These are phyloP conservation scores for Mikania micrantha DNA, from an alignment of 129 eudicot genomes.

Conservation along the genomic window DNA sequence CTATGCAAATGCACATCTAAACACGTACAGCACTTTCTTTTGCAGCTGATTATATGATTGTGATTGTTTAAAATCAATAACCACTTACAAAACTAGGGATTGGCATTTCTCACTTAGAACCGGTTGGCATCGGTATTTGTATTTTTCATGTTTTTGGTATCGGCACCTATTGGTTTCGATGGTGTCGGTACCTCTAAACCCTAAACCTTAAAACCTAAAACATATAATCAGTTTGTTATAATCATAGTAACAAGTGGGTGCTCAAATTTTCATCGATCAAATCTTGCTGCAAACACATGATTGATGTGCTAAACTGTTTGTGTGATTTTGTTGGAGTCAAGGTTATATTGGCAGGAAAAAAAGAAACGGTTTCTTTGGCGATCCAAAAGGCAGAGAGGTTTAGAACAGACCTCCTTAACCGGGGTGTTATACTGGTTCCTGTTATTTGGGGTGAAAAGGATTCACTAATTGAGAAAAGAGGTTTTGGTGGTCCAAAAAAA, in stretches of 20 bases:
- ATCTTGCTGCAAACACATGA: not conserved
- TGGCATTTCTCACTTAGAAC: too few species aligned
- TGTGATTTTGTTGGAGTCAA: slow-evolving; percentile 18
- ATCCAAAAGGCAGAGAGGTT: slow-evolving; percentile 81
- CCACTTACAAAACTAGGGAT: not conserved
- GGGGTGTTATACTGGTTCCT: slow-evolving; percentile 91
- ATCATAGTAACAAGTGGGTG: too few species aligned
- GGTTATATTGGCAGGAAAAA: slow-evolving; percentile 98
- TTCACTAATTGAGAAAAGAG: slow-evolving; percentile 57
- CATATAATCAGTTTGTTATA: not conserved
- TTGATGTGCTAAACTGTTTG: not conserved
- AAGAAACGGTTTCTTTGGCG: slow-evolving; percentile 69
- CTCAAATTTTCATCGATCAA: not conserved
- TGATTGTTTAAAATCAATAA: not conserved
- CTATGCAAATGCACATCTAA: not conserved
- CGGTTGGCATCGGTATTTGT: too few species aligned
- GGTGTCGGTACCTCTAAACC: too few species aligned
- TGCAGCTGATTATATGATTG: not conserved
- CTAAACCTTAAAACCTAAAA: too few species aligned
- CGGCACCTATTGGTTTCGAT: too few species aligned
- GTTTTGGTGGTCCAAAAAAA: slow-evolving; percentile 66
- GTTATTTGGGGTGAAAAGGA: slow-evolving; percentile 70
- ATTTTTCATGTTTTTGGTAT: too few species aligned
- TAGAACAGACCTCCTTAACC: slow-evolving; percentile 71
- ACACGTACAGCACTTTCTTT: not conserved